phyloP scores from a whole-genome alignment of 768 basidiomycete genomes.

The Multifurca ochricompacta region DNA sequence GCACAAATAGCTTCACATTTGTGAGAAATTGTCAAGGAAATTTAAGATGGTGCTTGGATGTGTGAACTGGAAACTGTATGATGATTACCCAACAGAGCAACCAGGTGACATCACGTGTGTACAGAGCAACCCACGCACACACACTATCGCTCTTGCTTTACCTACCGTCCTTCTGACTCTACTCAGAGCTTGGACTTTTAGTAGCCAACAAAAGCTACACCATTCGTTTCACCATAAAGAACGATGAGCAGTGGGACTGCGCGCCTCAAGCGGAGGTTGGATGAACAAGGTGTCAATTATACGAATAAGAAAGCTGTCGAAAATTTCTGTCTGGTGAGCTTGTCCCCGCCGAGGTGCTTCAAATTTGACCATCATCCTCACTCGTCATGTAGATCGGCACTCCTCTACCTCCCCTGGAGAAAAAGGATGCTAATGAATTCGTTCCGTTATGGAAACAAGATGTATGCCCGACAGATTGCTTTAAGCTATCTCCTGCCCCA shows the following conservation, averaged over 20 bases:
- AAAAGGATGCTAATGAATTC: constrained; percentile 88
- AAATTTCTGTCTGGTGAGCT: constrained; percentile 71
- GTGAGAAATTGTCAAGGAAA: no score
- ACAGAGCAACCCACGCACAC: no score
- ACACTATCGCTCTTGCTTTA: no score
- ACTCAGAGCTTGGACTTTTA: no score
- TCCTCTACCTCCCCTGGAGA: constrained; percentile 89
- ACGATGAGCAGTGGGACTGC: constrained; percentile 35
- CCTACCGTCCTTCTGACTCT: no score
- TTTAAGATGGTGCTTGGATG: no score
- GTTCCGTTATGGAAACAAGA: constrained; percentile 99
- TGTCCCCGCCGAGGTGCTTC: background rate
- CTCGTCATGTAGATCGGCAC: constrained; percentile 68
- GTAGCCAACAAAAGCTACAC: no score
- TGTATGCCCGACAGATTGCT: constrained; percentile 36
- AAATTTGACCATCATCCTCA: background rate
- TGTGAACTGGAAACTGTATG: no score
- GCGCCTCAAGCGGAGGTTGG: constrained; percentile 78
- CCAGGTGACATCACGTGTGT: no score
- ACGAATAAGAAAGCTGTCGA: constrained; percentile 67
- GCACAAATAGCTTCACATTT: no score
- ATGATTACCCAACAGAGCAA: no score
- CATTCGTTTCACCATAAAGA: no score
- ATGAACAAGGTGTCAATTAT: constrained; percentile 68
- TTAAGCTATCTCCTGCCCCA: constrained; percentile 16